Evolutionary conservation across 257 asterid species (phyloP).

Genomic region (Gynochthodes officinalis): DNA sequence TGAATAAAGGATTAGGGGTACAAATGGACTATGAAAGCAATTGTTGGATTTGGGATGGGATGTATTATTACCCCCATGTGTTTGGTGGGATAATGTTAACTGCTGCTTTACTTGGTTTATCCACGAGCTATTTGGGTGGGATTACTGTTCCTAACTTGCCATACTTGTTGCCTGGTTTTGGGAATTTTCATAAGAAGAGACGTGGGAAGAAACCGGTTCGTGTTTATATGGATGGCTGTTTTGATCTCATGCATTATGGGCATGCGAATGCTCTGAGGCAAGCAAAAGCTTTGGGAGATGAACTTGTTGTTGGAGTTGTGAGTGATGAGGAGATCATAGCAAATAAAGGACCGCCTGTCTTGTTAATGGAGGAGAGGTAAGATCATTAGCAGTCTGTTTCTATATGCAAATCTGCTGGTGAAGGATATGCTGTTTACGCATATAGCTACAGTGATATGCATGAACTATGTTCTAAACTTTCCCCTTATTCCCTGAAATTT

Average conservation of each 20-base stretch:
- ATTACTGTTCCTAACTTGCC: constrained; percentile 63
- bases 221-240: constrained; percentile 97
- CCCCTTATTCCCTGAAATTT: neutral
- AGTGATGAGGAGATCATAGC: constrained; percentile 91
- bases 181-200: constrained; percentile 63
- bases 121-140: constrained; percentile 77
- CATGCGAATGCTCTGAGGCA: constrained; percentile 98
- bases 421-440: neutral
- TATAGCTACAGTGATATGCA: neutral
- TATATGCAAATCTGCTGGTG: neutral
- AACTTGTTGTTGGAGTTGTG: constrained; percentile 85
- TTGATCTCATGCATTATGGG: constrained; percentile 96
- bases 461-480: neutral
- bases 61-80: constrained; percentile 65
- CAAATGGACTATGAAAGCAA: constrained; percentile 77
- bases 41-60: constrained; percentile 80
- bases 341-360: constrained; percentile 87
- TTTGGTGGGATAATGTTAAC: constrained; percentile 95
- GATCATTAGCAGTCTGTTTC: neutral
- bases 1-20: constrained; percentile 25
- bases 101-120: constrained; percentile 81
- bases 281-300: constrained; percentile 89
- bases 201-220: constrained; percentile 58
- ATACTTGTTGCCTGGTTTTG: constrained; percentile 56
- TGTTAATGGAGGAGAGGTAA: constrained; percentile 91